Conservation (phyloP, 169 alveolate genomes). For the Prorocentrum cordatum region DNA sequence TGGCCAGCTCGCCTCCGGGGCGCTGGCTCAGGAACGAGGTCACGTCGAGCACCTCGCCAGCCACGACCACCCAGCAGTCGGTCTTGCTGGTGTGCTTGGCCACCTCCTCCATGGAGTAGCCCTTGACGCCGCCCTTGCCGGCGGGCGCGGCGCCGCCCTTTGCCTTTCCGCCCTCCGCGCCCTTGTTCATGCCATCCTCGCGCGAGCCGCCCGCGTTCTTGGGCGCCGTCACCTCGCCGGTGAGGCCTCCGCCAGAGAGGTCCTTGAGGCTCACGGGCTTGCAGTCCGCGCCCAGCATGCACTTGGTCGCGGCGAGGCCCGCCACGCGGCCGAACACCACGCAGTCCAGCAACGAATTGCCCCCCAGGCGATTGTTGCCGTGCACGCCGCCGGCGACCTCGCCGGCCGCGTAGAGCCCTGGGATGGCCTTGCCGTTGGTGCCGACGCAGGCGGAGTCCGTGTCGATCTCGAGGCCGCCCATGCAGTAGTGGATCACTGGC, state of each 20-base stretch:
- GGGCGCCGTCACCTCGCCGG: conserved; percentile 6
- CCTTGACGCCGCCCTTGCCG: conserved; percentile 8
- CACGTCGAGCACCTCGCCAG: conserved; percentile 71
- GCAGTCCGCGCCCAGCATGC: background rate
- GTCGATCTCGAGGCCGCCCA: conserved; percentile 43
- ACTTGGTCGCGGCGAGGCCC: conserved; percentile 63
- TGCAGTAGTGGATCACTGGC: conserved; percentile 57
- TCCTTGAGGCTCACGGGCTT: background rate
- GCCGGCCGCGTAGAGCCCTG: conserved; percentile 50
- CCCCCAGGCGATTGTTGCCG: conserved; percentile 74
- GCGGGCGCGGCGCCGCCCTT: conserved; percentile 20
- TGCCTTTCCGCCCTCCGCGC: conserved; percentile 7
- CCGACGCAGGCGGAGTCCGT: conserved; percentile 23
- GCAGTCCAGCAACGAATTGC: conserved; percentile 72
- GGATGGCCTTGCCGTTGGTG: background rate
- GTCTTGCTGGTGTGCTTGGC: conserved; percentile 76
- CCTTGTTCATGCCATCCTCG: conserved; percentile 2
- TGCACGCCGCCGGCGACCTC: conserved; percentile 71
- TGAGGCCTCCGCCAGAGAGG: background rate
- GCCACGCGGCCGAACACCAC: conserved; percentile 75
- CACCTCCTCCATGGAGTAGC: conserved; percentile 67
- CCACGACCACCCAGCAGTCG: conserved; percentile 74
- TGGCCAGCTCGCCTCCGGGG: conserved; percentile 74
- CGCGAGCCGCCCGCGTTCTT: conserved; percentile 1
- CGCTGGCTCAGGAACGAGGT: conserved; percentile 6